Evolutionary conservation across 768 basidiomycete genomes (phyloP), one percentile per base, ranked within the genome.

Genomic region (Amylocystis lapponica): DNA sequence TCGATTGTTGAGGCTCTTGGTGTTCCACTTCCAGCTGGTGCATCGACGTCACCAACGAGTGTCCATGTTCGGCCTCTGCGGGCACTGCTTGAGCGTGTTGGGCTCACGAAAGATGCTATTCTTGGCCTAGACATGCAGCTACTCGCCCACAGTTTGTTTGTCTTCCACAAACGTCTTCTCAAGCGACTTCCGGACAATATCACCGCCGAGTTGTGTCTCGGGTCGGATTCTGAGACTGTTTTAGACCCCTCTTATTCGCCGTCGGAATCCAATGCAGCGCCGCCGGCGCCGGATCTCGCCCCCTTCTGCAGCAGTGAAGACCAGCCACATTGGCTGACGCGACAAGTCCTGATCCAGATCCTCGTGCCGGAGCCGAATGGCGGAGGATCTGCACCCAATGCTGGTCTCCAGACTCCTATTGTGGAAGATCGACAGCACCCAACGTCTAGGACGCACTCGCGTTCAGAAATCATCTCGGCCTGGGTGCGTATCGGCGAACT

Each of bases 251-350:
- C 20, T 47, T 19, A 42, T 29, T 25, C 48, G 45, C 42, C 19
- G 30, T 17, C 8, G 32, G 27, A 23, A 39, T 33, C 27, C 17
- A 33, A 12, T 20, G 38, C 14, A 22, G 43, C 19, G 17, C n/a
- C n/a, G n/a, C n/a, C n/a, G n/a, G 27, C 36, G 26, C 27, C 21
- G 35, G 37, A 32, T 14, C 44, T 61, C 8, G 17, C 58, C 13
- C 65, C 66, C 19, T 70, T 89, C 14, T 79, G 85, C 49, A 86
- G 87, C 6, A 81, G 66, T 45, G 81, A 85, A 22, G 78, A 79
- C 5, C 70, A 68, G 32, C 85, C 86, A 2, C 84, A 92, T 57
- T 92, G 88, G 87, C 66, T 91, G 31, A 91, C 89, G 12, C 81
- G 76, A 53, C 61, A 86, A 4, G 63, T 91, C 5, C 60, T 92